Conservation (phyloP, 2,329 filamentous ascomycete genomes). For the Alternaria consortialis region DNA sequence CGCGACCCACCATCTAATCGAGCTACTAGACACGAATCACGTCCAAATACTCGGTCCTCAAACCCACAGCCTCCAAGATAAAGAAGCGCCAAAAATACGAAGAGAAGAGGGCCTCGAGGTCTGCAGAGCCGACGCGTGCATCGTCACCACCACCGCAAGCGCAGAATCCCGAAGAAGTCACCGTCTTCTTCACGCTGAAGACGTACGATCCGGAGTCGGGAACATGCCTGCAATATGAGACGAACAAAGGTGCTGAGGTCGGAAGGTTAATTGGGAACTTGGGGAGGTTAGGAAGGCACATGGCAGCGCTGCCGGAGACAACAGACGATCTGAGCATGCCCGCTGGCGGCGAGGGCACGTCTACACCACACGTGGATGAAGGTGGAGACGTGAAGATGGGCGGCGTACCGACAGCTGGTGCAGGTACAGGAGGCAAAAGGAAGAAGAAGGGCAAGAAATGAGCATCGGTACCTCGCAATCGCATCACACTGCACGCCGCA, state of each 20-base stretch:
- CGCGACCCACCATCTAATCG: constrained; percentile 20
- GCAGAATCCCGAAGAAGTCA: constrained; percentile 38
- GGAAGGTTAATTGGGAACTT: constrained; percentile 80
- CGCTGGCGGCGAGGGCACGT: constrained; percentile 36
- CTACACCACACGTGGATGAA: constrained; percentile 47
- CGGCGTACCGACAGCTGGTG: constrained; percentile 34
- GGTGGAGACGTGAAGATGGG: constrained; percentile 41
- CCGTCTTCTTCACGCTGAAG: constrained; percentile 80
- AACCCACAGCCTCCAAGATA: constrained; percentile 48
- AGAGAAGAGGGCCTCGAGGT: constrained; percentile 39
- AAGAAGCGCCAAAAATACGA: constrained; percentile 46
- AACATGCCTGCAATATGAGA: constrained; percentile 87
- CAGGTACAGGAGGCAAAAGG: constrained; percentile 55
- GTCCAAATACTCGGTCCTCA: constrained; percentile 84
- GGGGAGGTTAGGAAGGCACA: constrained; percentile 74
- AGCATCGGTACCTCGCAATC: constrained; percentile 10
- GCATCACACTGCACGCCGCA: background rate
- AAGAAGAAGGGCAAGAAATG: constrained; percentile 63
- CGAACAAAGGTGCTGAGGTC: constrained; percentile 90
- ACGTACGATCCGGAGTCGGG: constrained; percentile 87
- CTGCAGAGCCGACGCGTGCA: constrained; percentile 30
- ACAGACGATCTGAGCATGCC: constrained; percentile 51
- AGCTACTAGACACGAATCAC: constrained; percentile 80
- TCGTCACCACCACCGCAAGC: constrained; percentile 43
- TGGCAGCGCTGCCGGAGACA: constrained; percentile 60